Evolutionary conservation across 2,329 filamentous ascomycete species (phyloP), one percentile per base, ranked within the genome.

Genomic region (Cytospora paraplurivora): DNA sequence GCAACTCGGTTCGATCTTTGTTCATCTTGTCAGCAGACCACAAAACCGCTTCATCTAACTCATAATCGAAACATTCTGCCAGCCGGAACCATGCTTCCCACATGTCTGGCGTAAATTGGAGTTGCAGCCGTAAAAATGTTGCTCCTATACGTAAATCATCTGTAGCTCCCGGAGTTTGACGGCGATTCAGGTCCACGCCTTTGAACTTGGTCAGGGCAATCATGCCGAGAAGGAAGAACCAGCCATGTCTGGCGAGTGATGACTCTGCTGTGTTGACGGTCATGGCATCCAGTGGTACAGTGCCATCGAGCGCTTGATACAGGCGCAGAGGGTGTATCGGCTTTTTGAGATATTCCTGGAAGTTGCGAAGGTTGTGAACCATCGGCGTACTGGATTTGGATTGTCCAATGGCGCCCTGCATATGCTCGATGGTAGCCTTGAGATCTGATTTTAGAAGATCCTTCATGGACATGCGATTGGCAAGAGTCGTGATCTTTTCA

Each of bases 1-100:
- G 84, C 52, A 96, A 76, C 63, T 96, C 92, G 4, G 80, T 78
- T 62, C 90, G 87, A 70, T 90, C 89, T 72, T 90, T 94, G 76
- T 96, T 96, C 76, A 96, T 88, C 75, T 96, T 96, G 69, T 96
- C 92, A 0, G 92, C 91, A 21, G 89, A 90, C 93, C 93, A 96
- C 6, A 93, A 85, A 6, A 96, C 90, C 7, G 88, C 86, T 74
- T 97, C 93, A 67, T 97, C 93, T 15, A 96, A 79, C 70, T 96
- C 92, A 57, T 91, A 89, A 74, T 97, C 93, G 71, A 92, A 93
- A 56, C 90, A 92, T 74, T 96, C 92, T 0, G 89, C 93, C 32
- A 96, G 83, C 13, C 92, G 86, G 74, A 94, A 95, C 93, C 93
- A 97, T 0, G 91, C 90, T 73, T 96, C 91, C 93, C 93, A 97